phyloP scores from a whole-genome alignment of 371 early-diverging fungal species.

The Mortierella sp. region DNA sequence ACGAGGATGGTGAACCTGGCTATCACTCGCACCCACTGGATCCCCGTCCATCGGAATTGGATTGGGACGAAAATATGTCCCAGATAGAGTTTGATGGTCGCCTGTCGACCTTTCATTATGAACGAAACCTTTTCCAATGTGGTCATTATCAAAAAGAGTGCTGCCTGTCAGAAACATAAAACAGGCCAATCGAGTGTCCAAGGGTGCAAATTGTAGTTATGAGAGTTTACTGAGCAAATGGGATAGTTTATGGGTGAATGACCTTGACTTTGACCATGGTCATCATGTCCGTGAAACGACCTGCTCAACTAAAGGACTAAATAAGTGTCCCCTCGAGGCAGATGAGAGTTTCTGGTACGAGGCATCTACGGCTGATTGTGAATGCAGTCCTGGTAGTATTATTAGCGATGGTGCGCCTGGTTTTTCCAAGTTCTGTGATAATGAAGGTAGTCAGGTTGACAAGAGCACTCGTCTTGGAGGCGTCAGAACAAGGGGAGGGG shows the following conservation, averaged over 20 bases:
- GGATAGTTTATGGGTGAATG: neutral
- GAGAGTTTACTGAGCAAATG: neutral
- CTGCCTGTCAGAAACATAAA: neutral
- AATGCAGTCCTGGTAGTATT: conserved; percentile 37
- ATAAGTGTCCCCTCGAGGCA: conserved; percentile 8
- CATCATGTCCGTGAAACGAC: neutral
- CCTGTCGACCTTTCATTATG: conserved; percentile 3
- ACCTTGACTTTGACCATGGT: neutral
- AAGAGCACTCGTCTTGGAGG: no score
- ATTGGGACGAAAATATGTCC: conserved; percentile 49
- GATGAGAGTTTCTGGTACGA: conserved; percentile 52
- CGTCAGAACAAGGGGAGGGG: no score
- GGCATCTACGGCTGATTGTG: conserved; percentile 41
- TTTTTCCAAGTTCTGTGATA: conserved; percentile 9
- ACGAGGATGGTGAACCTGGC: no score
- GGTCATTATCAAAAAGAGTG: no score
- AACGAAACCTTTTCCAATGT: no score
- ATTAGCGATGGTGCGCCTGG: conserved; percentile 28
- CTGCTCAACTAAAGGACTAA: neutral
- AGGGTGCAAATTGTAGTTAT: conserved; percentile 6
- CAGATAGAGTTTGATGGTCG: conserved; percentile 48
- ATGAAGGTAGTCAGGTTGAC: no score
- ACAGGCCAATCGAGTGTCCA: conserved; percentile 4
- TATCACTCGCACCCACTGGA: no score
- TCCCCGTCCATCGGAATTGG: conserved; percentile 14